Evolutionary conservation across 371 early-diverging fungal genomes (phyloP), one percentile per base, ranked within the genome.

Genomic region (Mucor mucedo): DNA sequence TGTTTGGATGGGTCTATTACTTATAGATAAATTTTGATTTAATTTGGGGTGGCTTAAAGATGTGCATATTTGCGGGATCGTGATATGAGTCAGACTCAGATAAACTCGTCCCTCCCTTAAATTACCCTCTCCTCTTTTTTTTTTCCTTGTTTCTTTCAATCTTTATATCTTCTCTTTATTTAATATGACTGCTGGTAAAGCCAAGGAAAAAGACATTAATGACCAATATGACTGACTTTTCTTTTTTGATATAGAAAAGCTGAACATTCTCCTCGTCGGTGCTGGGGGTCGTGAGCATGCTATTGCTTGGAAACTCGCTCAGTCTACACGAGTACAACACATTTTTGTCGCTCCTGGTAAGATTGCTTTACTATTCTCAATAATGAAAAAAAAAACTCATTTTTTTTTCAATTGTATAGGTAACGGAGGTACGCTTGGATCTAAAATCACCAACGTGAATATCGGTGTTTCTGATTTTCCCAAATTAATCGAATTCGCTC

Each of bases 211-310:
- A 21, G 21, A 21, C 21, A 21, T 0, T 21, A 1, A 21, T 21
- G 21, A 21, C 21, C 21, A 21, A 21, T 21, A 21, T 47, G 10
- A 8, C 5, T 39, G 16, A n/a, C 13, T 48, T 16, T 30, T 27
- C 9, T 56, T 9, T 52, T 33, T 5, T 2, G 4, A 16, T 42
- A 53, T 73, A 85, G 87, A 86, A 55, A 82, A 79, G 62, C 80
- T 91, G 55, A 87, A 82, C 58, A 86, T 98, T 52, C 85, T 98
- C 65, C 77, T 98, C 47, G 84, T 98, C 64, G 98, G 98, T 62
- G 79, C 90, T 64, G 98, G 98, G 59, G 98, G 98, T 52, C 94
- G 98, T 56, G 98, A 98, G 75, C 96, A 98, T 72, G 96, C 98
- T 64, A 87, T 98, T 61, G 95, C 94, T 39, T 93, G 95, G 95